Evolutionary conservation across 257 asterid genomes (phyloP).

Genomic region (Leonotis leonurus): DNA sequence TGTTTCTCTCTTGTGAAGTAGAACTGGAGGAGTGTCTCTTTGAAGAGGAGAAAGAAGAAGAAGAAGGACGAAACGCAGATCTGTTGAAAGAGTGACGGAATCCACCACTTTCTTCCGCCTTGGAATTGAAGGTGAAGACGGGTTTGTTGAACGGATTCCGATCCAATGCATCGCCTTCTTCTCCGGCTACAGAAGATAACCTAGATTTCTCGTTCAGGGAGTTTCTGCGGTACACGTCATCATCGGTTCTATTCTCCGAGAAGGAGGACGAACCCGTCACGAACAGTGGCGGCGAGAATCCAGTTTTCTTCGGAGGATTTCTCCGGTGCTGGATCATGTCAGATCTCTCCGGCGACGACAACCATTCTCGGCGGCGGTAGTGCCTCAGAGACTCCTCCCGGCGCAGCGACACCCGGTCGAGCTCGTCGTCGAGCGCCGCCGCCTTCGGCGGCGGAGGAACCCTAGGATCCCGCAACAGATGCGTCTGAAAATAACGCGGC

Average conservation of each 20-base stretch:
- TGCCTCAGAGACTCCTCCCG: not conserved
- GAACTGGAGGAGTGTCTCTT: no score
- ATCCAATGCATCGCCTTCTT: not conserved
- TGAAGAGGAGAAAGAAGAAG: no score
- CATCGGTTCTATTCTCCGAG: no score
- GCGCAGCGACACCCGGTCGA: not conserved
- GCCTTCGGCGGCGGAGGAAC: not conserved
- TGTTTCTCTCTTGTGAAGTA: no score
- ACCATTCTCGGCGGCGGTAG: slow-evolving; percentile 8
- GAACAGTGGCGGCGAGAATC: not conserved
- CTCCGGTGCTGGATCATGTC: slow-evolving; percentile 9
- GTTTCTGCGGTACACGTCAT: no score
- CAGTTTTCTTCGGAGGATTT: slow-evolving; percentile 9
- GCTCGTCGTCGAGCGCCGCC: not conserved
- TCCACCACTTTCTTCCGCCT: not conserved
- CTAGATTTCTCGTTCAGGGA: no score
- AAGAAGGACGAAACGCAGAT: no score
- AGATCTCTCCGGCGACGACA: slow-evolving; percentile 12
- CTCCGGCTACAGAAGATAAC: no score
- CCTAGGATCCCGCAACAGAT: not conserved
- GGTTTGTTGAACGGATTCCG: not conserved
- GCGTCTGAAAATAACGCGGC: not conserved
- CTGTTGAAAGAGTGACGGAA: no score
- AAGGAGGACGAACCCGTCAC: not conserved
- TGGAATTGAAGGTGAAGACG: not conserved